Evolutionary conservation across 202 grass and related monocot genomes (phyloP), one percentile per base, ranked within the genome.

Genomic region (Musa balbisiana): DNA sequence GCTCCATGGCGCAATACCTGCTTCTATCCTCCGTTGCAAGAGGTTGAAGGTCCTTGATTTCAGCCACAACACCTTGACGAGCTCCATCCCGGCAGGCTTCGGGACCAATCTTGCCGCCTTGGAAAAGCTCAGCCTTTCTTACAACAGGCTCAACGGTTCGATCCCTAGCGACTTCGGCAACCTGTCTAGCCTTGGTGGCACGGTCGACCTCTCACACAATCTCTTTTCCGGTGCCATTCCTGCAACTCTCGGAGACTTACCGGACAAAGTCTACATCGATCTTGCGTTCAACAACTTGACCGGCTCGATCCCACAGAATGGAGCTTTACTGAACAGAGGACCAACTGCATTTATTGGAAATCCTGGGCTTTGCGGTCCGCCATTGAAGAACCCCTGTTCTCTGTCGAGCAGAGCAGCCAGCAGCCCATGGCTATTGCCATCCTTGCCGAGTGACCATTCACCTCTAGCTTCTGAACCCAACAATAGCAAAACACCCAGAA

Each of bases 291-390:
- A 76, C 56, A 76, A 64, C 43, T 59, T 76, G 25, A 76, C 25
- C 59, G 74, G 74, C n/a, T 22, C 59, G 10, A 76, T 76, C 51
- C 74, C 74, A 3, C 56, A 65, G n/a, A 52, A 52, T 29, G 74
- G 74, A 22, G 56, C 33, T 24, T 63, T 76, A 11, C 29, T 76
- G 74, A 76, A 76, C 74, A 55, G 74, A 12, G 74, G 74, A 19
- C 56, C 74, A 19, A 76, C 55, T 1, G 74, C 74, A 51, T 76
- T 76, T 3, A 50, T 76, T 10, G 74, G 74, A 64, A 76, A 76
- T n/a, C 74, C 74, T 23, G 33, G 33, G 21, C 74, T 76, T 2
- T 76, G 74, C 5, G 74, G 74, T 9, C 55, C 74, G 0, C 74
- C 74, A 51, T 26, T 64, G 56, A 64, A 76, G 74, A 64, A 76